Conservation (phyloP, 306 rosid species). For the Quercus gilva region DNA sequence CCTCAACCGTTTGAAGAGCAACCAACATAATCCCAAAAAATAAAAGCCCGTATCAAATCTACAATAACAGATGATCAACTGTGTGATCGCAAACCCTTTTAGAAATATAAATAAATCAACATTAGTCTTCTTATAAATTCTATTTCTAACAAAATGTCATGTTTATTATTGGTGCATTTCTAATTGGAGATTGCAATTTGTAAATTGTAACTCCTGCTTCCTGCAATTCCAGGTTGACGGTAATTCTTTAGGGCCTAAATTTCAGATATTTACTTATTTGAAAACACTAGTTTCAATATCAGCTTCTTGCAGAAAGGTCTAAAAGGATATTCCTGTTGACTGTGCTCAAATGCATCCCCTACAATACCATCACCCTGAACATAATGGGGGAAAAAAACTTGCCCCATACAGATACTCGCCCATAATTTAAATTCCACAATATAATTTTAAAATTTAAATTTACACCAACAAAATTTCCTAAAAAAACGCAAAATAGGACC, state of each 20-base stretch:
- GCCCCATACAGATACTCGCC: slow-evolving; percentile 7
- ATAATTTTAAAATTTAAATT: not conserved
- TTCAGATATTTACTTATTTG: not conserved
- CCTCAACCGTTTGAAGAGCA: no score
- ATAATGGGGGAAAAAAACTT: not conserved
- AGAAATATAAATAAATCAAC: no score
- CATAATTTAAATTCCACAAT: slow-evolving; percentile 5
- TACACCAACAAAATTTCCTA: slow-evolving; percentile 3
- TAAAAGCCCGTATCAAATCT: no score
- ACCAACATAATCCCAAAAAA: no score
- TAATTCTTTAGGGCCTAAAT: not conserved
- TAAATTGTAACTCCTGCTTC: not conserved
- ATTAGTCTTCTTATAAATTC: no score
- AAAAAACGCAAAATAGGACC: not conserved
- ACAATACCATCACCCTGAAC: not conserved
- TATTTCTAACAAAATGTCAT: no score
- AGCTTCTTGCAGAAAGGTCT: not conserved
- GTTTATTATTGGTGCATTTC: no score
- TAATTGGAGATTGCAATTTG: no score
- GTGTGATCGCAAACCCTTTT: no score
- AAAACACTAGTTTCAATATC: not conserved
- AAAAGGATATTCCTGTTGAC: not conserved
- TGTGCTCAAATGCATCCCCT: not conserved
- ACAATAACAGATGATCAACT: no score
- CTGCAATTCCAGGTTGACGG: not conserved